phyloP scores from a whole-genome alignment of 176 grass and related monocot species.

The Alloteropsis semialata region DNA sequence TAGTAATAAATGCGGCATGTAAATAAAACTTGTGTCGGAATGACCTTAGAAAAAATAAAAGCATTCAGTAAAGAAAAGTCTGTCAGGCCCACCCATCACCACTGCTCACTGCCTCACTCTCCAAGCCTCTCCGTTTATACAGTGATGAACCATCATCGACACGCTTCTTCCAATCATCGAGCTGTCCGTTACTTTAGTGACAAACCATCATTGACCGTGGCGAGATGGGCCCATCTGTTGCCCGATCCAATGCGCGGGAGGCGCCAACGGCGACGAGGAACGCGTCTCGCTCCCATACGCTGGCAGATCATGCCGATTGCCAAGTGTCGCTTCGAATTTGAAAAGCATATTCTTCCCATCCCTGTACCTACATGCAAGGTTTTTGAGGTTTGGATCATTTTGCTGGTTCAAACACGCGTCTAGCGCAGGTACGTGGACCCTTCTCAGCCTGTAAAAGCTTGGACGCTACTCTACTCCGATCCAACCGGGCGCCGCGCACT shows the following conservation, averaged over 20 bases:
- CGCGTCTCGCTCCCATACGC: not conserved
- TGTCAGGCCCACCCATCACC: not conserved
- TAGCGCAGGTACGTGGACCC: not conserved
- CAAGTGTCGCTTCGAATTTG: not conserved
- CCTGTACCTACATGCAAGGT: not conserved
- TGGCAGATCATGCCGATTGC: not conserved
- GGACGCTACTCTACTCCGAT: not conserved
- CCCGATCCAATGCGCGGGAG: not conserved
- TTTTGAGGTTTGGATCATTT: not conserved
- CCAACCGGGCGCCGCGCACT: not conserved
- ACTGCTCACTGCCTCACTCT: not conserved
- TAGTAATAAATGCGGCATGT: too few relatives aligned
- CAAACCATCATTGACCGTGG: not conserved
- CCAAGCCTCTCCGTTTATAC: too few relatives aligned
- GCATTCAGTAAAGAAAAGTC: not conserved
- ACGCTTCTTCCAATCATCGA: not conserved
- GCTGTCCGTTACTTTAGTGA: not conserved
- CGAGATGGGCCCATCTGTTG: too few relatives aligned
- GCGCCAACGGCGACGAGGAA: not conserved
- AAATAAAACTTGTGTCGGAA: too few relatives aligned
- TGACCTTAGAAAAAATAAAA: not conserved
- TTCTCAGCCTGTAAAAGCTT: not conserved
- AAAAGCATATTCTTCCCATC: not conserved
- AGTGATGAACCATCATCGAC: too few relatives aligned
- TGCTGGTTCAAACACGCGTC: slow-evolving; percentile 22